Base-by-base conservation (phyloP, 495 filamentous ascomycete genomes). In the Aspergillus diversus region DNA sequence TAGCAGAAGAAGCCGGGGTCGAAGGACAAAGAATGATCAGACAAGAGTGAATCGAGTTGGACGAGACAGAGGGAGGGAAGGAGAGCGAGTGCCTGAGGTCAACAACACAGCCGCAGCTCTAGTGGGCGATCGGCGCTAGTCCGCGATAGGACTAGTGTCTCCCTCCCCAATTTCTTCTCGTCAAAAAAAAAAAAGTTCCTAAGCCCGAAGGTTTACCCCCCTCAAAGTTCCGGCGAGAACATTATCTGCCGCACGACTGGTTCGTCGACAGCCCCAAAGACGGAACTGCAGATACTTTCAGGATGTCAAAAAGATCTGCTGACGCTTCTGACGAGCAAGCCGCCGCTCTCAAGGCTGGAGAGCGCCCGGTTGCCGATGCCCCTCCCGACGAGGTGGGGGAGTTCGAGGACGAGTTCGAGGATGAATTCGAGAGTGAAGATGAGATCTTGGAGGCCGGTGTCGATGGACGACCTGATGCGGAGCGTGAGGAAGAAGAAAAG, bases 381-480 rank as follows among this genome's bases (percentile, higher is more conserved):
- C 74, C 75, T 66, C 73, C 54, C 35, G 54, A 63, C 34, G 58
- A 67, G 42, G 59, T 57, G 46, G 57, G 55, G 33, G 63, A 66
- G n/a, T 59, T 61, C 34, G 69, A 68, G 54, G 65, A 71, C n/a
- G 67, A 69, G 46, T 65, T 60, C 42, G 65, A 69, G 59, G 63
- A 63, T 27, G 64, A 68, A 42, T 56, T 66, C 32, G 64, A 65
- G 46, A 66, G 92, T 69, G 94, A 97, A 66, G 93, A 97, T 71
- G 94, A 98, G 77, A 90, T 98, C 51, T 75, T 97, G 55, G 95
- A 97, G 78, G 93, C 94, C 33, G 95, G 93, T 56, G 92, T 96
- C 15, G 93, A 99, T 66, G 95, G 93, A 16, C 81, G 91, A 65
- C 93, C 93, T 31, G 92, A 97, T 77, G 91, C 87, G n/a, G 93